phyloP scores from a whole-genome alignment of 352 stramenopile genomes.

The Pythium rhizo-oryzae region DNA sequence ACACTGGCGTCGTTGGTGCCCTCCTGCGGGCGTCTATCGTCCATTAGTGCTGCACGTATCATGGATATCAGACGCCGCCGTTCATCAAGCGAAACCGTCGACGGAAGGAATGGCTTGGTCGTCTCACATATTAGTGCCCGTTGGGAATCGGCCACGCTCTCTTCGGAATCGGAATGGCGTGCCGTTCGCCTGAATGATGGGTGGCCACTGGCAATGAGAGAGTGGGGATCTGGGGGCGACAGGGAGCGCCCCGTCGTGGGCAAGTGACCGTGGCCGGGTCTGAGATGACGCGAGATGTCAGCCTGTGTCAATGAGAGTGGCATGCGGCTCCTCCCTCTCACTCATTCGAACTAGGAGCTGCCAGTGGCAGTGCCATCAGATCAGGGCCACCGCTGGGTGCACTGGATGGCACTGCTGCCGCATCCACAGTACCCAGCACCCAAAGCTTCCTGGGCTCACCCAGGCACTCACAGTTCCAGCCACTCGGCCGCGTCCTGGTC shows the following conservation, averaged over 20 bases:
- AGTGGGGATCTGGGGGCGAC: too few species aligned
- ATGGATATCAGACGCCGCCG: not conserved
- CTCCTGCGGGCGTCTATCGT: too few species aligned
- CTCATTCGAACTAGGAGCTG: too few species aligned
- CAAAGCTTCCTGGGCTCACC: too few species aligned
- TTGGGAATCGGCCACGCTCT: too few species aligned
- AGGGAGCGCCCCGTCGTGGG: not conserved
- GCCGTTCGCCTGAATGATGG: too few species aligned
- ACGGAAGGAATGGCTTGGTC: too few species aligned
- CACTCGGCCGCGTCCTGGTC: conserved; percentile 20
- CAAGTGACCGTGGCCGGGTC: not conserved
- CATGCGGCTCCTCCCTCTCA: not conserved
- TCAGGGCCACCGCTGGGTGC: not conserved
- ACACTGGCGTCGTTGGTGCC: not conserved
- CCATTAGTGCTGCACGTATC: not conserved
- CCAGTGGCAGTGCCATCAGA: not conserved
- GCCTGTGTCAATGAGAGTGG: not conserved
- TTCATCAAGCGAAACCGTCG: not conserved
- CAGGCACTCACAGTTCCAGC: not conserved
- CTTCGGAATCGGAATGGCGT: too few species aligned
- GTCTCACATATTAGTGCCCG: too few species aligned
- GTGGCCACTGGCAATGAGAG: too few species aligned
- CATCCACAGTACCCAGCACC: too few species aligned
- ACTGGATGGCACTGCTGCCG: not conserved
- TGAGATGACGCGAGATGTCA: not conserved